Evolutionary conservation across 495 filamentous ascomycete genomes (phyloP), one percentile per base, ranked within the genome.

Genomic region (Aspergillus wentii): DNA sequence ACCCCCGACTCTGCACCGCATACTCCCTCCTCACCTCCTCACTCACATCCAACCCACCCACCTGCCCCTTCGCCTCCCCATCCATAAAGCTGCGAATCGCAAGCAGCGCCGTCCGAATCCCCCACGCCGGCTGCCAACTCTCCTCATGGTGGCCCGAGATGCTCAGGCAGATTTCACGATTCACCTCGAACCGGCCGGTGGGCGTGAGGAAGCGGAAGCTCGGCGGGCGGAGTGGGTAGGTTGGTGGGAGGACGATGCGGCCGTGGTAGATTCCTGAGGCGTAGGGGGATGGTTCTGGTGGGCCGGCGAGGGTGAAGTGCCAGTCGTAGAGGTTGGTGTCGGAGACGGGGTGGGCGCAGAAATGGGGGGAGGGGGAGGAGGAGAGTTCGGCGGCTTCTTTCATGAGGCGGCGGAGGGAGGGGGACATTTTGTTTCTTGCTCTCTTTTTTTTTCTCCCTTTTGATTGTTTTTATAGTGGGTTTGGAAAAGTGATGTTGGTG

Each of bases 41-140:
- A 30, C 50, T 71, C 13, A 81, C 81, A 42, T 95, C 88, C 57
- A 96, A 64, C 3, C 92, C 92, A 2, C 92, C 92, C 1, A 98
- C 65, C 70, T 98, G 92, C 0, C 92, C 72, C 41, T 57, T 57
- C 27, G 66, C 67, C 52, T 75, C 76, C 3, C 65, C 64, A 15
- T 64, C 62, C 52, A 76, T 74, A 35, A 79, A 78, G 40, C 63
- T 67, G 21, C 73, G 54, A 28, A 78, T 68, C 5, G 71, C 72
- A 32, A 72, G 49, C 32, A 80, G 40, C 39, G 76, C 72, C 17
- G 73, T 76, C 28, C 92, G 74, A 5, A 98, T 79, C 0, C 92
- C 91, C 92, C 92, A 98, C 1, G 92, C 92, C 1, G 92, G 92
- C 74, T 94, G 89, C 92, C 92, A 98, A 17, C 84, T 91, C 64